Conservation (phyloP, 2,329 filamentous ascomycete species). For the Plenodomus lindquistii region DNA sequence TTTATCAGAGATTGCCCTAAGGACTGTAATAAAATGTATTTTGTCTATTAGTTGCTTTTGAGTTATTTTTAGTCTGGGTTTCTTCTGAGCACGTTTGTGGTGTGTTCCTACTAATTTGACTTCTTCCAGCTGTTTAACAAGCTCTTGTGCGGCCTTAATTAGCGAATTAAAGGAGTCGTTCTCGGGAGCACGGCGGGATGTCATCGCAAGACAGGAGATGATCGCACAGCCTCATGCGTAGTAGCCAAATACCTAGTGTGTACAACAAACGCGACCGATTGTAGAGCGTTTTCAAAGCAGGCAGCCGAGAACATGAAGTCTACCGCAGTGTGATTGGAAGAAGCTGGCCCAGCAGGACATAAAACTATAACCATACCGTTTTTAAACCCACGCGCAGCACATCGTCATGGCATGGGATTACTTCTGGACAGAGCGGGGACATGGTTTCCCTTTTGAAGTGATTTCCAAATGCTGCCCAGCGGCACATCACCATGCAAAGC, state of each 20-base stretch:
- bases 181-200: not conserved
- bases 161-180: not conserved
- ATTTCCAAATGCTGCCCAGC: no score
- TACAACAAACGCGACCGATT: not conserved
- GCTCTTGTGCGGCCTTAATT: not conserved
- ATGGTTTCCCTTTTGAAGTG: no score
- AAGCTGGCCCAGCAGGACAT: no score
- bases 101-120: conserved; percentile 1
- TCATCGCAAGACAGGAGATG: not conserved
- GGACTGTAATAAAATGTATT: not conserved
- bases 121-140: not conserved
- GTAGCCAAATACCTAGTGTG: no score
- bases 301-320: no score
- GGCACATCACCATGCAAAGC: no score
- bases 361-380: no score
- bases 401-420: no score
- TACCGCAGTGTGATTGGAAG: no score
- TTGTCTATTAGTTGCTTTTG: not conserved
- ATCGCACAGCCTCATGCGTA: not conserved
- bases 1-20: not conserved
- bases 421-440: no score
- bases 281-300: no score
- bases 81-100: not conserved
- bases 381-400: no score
- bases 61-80: not conserved